Base-by-base conservation (phyloP, 1,139 yeast species). In the Geotrichum europaeum region DNA sequence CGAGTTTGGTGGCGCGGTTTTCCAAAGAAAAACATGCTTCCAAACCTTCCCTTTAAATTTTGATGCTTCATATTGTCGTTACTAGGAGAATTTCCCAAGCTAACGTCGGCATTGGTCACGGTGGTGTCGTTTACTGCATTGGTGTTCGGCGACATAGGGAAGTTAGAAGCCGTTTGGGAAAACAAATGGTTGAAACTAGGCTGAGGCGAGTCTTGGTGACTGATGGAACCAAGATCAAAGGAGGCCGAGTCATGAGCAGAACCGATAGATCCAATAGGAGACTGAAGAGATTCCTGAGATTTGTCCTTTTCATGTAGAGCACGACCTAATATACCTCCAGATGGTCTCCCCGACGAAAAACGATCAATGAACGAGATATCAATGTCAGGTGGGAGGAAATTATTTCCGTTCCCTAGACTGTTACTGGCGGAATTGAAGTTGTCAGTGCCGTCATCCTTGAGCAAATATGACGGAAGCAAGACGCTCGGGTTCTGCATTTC, bases 281-380 rank as follows among this genome's bases (percentile, higher is more conserved):
- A 60, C 4, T 50, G 47, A 15, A 61, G 49, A 7, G 63, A 61
- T n/a, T 61, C 63, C 20, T 49, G 30, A 34, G 62, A 58, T 25
- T 55, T 49, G 3, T 55, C 59, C 9, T 60, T 56, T 24, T 61
- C 51, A 32, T 65, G 65, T 47, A 68, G 57, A 0, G 69, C 69
- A 24, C 55, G 58, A 2, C 68, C 67, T 6, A 69, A 60, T 53
- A 69, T 61, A 2, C 64, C 53, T 4, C 64, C 69, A 2, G 71
- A 67, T 9, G 70, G 66, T 28, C 71, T 60, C 3, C 58, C 53
- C 15, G 51, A 22, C 13, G 52, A 28, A 15, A 62, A 61, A 32
- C 60, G 56, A 10, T 69, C 66, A 57, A 67, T 61, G 2, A 70
- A 71, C 1, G 72, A 66, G 10, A 73, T 73, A 40, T 54, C 58